Conservation (phyloP, 768 basidiomycete species). For the Lactifluus pinguis region DNA sequence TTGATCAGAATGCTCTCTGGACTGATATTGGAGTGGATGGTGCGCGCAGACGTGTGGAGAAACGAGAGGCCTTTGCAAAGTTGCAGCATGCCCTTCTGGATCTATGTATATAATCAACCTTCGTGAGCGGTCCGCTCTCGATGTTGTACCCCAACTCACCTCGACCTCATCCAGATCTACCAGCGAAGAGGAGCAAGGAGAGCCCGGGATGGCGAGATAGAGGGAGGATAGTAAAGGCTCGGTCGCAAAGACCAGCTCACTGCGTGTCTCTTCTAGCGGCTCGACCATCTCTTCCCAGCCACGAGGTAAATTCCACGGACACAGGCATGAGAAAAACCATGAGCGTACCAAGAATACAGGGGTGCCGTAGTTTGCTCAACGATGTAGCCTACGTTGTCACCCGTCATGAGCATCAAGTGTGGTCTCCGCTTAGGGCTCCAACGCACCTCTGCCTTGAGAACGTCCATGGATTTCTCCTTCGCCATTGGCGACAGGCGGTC, state of each 20-base stretch:
- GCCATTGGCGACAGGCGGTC: conserved; percentile 56
- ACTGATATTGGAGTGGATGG: conserved; percentile 87
- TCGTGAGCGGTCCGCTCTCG: conserved; percentile 10
- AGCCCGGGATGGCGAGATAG: conserved; percentile 62
- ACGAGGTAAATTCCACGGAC: conserved; percentile 11
- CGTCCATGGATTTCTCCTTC: conserved; percentile 70
- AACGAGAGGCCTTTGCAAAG: conserved; percentile 85
- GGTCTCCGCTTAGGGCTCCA: not conserved
- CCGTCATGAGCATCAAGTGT: not conserved
- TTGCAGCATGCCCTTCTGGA: conserved; percentile 94
- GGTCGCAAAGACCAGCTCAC: conserved; percentile 85
- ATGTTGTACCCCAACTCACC: conserved; percentile 33
- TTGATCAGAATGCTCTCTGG: conserved; percentile 88
- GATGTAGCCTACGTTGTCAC: conserved; percentile 56
- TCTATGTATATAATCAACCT: conserved; percentile 34
- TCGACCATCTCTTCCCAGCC: conserved; percentile 81
- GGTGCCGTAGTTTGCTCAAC: conserved; percentile 79
- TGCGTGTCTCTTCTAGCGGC: conserved; percentile 88
- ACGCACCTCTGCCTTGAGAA: conserved; percentile 83
- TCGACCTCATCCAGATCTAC: conserved; percentile 96
- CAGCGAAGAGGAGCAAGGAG: conserved; percentile 42
- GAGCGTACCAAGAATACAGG: conserved; percentile 73
- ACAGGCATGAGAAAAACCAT: conserved; percentile 1
- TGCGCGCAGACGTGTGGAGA: conserved; percentile 82
- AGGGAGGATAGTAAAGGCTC: conserved; percentile 83